Conservation (phyloP, 2,329 filamentous ascomycete species). For the Thelonectria blattea region DNA sequence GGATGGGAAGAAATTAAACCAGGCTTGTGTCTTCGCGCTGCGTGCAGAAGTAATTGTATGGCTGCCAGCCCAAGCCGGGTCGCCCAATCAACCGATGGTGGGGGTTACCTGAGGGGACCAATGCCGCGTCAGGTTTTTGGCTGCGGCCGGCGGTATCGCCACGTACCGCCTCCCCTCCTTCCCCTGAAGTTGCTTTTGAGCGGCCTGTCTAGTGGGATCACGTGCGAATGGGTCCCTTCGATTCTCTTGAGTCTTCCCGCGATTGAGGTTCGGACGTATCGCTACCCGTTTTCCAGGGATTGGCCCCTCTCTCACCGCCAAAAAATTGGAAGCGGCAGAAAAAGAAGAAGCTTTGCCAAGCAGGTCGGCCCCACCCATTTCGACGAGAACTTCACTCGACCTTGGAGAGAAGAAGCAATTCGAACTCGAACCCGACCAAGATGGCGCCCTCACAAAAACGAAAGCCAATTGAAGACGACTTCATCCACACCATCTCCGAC, state of each 20-base stretch:
- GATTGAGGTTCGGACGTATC: no score
- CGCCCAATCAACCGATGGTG: slow-evolving; percentile 42
- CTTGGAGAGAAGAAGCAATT: slow-evolving; percentile 3
- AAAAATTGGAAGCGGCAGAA: slow-evolving; percentile 43
- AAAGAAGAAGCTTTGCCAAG: slow-evolving; percentile 37
- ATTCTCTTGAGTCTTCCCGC: no score
- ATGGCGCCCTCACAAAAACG: slow-evolving; percentile 59
- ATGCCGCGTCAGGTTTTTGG: slow-evolving; percentile 18
- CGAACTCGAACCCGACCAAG: slow-evolving; percentile 25
- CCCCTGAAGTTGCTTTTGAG: slow-evolving; percentile 22
- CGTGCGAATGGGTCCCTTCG: slow-evolving; percentile 19
- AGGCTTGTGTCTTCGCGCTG: slow-evolving; percentile 32
- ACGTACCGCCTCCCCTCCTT: slow-evolving; percentile 25
- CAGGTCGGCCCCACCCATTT: slow-evolving; percentile 27
- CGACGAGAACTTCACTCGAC: slow-evolving; percentile 27
- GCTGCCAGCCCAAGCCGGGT: slow-evolving; percentile 27
- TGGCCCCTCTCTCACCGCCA: slow-evolving; percentile 37
- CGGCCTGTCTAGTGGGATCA: slow-evolving; percentile 22
- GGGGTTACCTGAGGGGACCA: slow-evolving; percentile 36
- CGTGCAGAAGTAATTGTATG: slow-evolving; percentile 33
- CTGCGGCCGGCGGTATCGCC: slow-evolving; percentile 20
- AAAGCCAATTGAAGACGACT: slow-evolving; percentile 60
- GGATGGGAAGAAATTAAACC: slow-evolving; percentile 40
- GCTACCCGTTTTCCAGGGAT: no score
- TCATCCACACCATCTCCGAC: slow-evolving; percentile 65